phyloP scores from a whole-genome alignment of 1,284 basidiomycete genomes.

The Cystobasidium pallidum region DNA sequence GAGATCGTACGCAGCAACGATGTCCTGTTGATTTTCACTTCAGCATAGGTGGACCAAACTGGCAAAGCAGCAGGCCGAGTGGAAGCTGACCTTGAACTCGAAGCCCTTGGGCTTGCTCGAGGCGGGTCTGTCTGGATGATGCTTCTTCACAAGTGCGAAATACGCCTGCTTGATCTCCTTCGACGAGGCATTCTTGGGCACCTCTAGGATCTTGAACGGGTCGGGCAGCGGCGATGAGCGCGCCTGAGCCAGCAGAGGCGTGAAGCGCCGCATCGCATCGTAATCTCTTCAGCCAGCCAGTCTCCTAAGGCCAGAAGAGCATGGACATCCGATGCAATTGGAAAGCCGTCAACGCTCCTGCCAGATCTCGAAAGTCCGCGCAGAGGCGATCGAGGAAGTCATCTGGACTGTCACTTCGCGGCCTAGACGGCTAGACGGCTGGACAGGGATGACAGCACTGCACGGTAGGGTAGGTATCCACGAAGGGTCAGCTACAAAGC shows the following conservation, averaged over 20 bases:
- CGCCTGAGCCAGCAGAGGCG: conserved; percentile 31
- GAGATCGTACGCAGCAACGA: conserved; percentile 51
- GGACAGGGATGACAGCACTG: too few relatives aligned
- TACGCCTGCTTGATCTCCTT: conserved; percentile 37
- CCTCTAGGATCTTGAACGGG: conserved; percentile 39
- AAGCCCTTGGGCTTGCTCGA: conserved; percentile 17
- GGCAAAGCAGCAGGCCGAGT: background rate
- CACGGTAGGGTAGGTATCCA: too few relatives aligned
- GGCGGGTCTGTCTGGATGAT: conserved; percentile 37
- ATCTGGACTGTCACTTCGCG: background rate
- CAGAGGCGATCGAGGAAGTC: background rate
- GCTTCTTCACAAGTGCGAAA: conserved; percentile 35
- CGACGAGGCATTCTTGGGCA: conserved; percentile 14
- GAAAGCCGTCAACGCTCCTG: too few relatives aligned
- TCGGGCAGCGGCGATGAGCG: conserved; percentile 13
- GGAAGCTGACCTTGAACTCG: conserved; percentile 21
- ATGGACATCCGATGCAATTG: too few relatives aligned
- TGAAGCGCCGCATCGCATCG: conserved; percentile 32
- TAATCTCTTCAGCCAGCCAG: too few relatives aligned
- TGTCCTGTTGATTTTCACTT: conserved; percentile 45
- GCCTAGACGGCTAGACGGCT: background rate
- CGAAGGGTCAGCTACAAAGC: too few relatives aligned
- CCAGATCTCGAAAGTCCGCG: conserved; percentile 1
- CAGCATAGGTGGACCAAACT: background rate
- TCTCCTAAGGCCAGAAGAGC: too few relatives aligned